Conservation (phyloP, 306 rosid species). For the Prunus padus region DNA sequence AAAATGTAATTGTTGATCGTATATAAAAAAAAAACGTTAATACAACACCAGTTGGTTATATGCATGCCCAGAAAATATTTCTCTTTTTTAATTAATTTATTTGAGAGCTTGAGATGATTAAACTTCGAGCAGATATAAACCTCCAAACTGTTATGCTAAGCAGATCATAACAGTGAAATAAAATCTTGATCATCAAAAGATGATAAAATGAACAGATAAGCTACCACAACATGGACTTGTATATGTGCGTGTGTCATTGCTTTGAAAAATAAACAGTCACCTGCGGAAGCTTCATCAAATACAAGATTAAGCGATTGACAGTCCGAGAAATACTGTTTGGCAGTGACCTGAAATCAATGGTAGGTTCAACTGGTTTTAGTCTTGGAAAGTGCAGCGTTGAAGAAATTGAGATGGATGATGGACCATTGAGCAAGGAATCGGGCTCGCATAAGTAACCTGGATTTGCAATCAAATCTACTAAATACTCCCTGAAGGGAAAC, state of each 20-base stretch:
- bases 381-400: slow-evolving; percentile 96
- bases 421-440: slow-evolving; percentile 96
- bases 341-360: slow-evolving; percentile 88
- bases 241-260: neutral
- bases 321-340: slow-evolving; percentile 88
- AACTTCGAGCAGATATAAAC: no score
- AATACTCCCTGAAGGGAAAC: slow-evolving; percentile 69
- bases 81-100: neutral
- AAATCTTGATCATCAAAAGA: neutral
- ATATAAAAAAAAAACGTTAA: neutral
- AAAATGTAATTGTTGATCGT: neutral
- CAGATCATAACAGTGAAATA: no score
- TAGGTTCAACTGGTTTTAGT: slow-evolving; percentile 66
- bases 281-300: slow-evolving; percentile 78
- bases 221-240: neutral
- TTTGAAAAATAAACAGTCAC: slow-evolving; percentile 44
- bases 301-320: slow-evolving; percentile 75
- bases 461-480: slow-evolving; percentile 82
- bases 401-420: slow-evolving; percentile 93
- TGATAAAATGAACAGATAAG: neutral
- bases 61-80: neutral
- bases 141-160: no score
- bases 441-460: slow-evolving; percentile 91
- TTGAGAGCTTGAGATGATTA: no score
- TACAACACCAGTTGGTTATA: neutral